phyloP scores from a whole-genome alignment of 306 rosid genomes.

The Vigna trinervia region DNA sequence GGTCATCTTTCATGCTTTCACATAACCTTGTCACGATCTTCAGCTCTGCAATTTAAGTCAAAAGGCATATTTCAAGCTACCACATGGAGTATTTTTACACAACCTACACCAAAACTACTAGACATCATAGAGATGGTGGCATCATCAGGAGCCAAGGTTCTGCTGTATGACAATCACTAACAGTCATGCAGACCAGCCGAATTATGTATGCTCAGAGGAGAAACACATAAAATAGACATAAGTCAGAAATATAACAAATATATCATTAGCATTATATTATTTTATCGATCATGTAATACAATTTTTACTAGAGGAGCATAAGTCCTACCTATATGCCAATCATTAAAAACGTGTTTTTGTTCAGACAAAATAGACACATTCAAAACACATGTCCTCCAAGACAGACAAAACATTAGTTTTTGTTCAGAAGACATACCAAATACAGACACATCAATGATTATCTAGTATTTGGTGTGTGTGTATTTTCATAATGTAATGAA shows the following conservation, averaged over 20 bases:
- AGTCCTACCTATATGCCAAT: background rate
- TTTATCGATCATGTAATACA: background rate
- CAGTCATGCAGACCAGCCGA: no score
- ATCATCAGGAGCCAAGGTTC: background rate
- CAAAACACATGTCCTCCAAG: slow-evolving; percentile 1
- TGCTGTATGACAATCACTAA: background rate
- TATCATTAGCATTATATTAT: no score
- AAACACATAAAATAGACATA: background rate
- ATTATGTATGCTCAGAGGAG: no score
- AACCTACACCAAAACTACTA: no score
- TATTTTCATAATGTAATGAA: background rate
- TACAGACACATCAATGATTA: slow-evolving; percentile 17
- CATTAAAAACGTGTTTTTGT: slow-evolving; percentile 13
- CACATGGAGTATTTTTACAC: background rate
- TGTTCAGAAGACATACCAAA: slow-evolving; percentile 16
- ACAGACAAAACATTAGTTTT: background rate
- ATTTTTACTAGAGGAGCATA: background rate
- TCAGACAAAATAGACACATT: background rate
- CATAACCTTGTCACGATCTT: slow-evolving; percentile 61
- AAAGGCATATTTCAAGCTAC: slow-evolving; percentile 26
- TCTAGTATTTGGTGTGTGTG: background rate
- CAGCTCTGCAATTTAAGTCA: slow-evolving; percentile 63
- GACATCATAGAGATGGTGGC: no score
- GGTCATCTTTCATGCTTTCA: slow-evolving; percentile 34
- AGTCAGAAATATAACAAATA: background rate